These are phyloP conservation scores for Umbelopsis isabellina DNA, from an alignment of 192 early-diverging fungal species.

Conservation along the genomic window DNA sequence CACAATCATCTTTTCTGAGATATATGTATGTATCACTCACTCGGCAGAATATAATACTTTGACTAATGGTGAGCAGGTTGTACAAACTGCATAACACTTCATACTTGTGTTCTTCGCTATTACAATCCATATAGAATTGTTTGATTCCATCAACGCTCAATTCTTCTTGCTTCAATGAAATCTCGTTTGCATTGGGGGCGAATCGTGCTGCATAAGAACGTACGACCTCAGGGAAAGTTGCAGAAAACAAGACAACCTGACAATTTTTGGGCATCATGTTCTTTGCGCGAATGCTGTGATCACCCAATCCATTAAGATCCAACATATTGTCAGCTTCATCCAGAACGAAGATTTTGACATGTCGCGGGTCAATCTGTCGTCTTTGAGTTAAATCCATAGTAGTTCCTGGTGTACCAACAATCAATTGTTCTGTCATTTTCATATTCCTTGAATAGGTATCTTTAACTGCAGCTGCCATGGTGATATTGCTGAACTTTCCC, in stretches of 20 bases:
- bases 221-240: conserved; percentile 86
- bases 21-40: conserved; percentile 42
- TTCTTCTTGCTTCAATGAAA: conserved; percentile 85
- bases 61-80: conserved; percentile 86
- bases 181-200: conserved; percentile 86
- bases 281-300: conserved; percentile 79
- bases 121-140: conserved; percentile 98
- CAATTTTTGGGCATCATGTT: conserved; percentile 69
- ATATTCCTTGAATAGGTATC: conserved; percentile 58
- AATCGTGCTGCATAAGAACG: conserved; percentile 76
- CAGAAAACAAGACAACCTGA: conserved; percentile 94
- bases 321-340: conserved; percentile 99
- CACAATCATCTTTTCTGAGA: not conserved
- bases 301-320: conserved; percentile 83
- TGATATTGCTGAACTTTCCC: conserved; percentile 88
- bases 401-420: conserved; percentile 96
- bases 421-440: conserved; percentile 75
- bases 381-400: conserved; percentile 75
- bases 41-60: conserved; percentile 95
- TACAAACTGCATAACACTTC: conserved; percentile 74
- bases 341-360: conserved; percentile 84
- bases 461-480: conserved; percentile 77
- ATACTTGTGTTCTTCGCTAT: conserved; percentile 76
- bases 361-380: conserved; percentile 58
- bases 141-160: conserved; percentile 92